Evolutionary conservation across 2,329 filamentous ascomycete species (phyloP).

Genomic region (Teratosphaeria nubilosa): DNA sequence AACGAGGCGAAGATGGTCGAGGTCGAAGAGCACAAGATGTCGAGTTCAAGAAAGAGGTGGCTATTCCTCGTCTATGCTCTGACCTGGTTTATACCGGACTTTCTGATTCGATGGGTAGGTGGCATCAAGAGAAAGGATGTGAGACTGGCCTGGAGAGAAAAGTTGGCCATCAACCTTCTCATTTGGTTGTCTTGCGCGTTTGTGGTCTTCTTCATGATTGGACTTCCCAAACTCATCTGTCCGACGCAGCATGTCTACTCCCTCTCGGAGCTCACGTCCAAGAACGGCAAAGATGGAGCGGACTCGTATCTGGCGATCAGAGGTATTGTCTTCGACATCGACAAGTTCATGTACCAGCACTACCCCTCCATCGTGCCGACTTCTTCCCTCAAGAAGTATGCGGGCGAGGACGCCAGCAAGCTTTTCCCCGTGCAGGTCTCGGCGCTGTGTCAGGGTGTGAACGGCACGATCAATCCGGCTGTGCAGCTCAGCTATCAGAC

Average conservation of each 20-base stretch:
- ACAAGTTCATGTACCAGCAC: conserved; percentile 61
- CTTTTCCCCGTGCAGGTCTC: conserved; percentile 93
- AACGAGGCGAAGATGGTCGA: conserved; percentile 85
- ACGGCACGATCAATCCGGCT: conserved; percentile 55
- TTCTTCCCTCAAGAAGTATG: conserved; percentile 65
- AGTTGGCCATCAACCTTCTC: conserved; percentile 92
- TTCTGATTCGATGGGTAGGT: conserved; percentile 64
- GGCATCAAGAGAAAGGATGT: conserved; percentile 89
- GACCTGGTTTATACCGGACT: conserved; percentile 82
- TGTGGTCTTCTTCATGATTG: conserved; percentile 79
- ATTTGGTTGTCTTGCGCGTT: conserved; percentile 81
- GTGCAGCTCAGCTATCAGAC: conserved; percentile 79
- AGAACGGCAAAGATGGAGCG: conserved; percentile 59
- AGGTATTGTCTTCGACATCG: conserved; percentile 79
- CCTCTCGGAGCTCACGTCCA: conserved; percentile 59
- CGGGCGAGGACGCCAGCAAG: conserved; percentile 72
- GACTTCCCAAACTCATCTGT: conserved; percentile 80
- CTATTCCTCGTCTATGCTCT: conserved; percentile 71
- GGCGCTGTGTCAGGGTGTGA: conserved; percentile 71
- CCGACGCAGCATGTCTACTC: conserved; percentile 85
- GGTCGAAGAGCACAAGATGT: conserved; percentile 73
- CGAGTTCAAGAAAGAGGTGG: conserved; percentile 80
- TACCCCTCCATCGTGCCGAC: conserved; percentile 57
- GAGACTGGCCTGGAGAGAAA: conserved; percentile 88
- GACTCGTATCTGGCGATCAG: conserved; percentile 70